phyloP scores from a whole-genome alignment of 768 basidiomycete genomes.

The Leccinellum luteum region DNA sequence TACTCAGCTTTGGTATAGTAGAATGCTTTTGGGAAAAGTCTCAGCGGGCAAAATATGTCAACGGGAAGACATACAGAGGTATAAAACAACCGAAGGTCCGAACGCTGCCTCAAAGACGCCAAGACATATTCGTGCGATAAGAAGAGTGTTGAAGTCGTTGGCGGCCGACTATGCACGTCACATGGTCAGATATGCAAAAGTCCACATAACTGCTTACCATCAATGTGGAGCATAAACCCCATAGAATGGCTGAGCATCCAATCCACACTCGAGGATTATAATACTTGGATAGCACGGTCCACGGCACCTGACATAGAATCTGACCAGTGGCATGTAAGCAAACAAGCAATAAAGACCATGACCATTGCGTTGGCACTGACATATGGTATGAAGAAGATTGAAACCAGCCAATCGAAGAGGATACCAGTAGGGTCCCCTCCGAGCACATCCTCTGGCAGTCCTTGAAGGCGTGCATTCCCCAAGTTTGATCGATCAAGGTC shows the following conservation, averaged over 20 bases:
- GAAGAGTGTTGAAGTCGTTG: constrained; percentile 25
- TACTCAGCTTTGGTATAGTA: constrained; percentile 50
- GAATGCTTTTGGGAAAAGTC: constrained; percentile 33
- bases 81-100: constrained; percentile 32
- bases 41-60: constrained; percentile 14
- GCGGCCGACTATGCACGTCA: constrained; percentile 21
- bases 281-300: constrained; percentile 63
- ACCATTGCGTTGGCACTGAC: constrained; percentile 35
- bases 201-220: constrained; percentile 44
- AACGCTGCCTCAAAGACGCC: constrained; percentile 37
- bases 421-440: constrained; percentile 65
- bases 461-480: constrained; percentile 77
- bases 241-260: constrained; percentile 64
- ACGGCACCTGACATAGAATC: constrained; percentile 72
- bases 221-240: constrained; percentile 69
- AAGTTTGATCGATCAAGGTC: constrained; percentile 75
- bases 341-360: background rate
- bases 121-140: constrained; percentile 31
- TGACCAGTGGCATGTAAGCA: constrained; percentile 26
- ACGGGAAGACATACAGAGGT: constrained; percentile 22
- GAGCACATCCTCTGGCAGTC: constrained; percentile 61
- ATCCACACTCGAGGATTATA: constrained; percentile 69
- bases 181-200: background rate
- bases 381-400: constrained; percentile 78
- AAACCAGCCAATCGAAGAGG: constrained; percentile 77